Evolutionary conservation across 371 early-diverging fungal genomes (phyloP).

Genomic region (Paraphysoderma sedebokerense): DNA sequence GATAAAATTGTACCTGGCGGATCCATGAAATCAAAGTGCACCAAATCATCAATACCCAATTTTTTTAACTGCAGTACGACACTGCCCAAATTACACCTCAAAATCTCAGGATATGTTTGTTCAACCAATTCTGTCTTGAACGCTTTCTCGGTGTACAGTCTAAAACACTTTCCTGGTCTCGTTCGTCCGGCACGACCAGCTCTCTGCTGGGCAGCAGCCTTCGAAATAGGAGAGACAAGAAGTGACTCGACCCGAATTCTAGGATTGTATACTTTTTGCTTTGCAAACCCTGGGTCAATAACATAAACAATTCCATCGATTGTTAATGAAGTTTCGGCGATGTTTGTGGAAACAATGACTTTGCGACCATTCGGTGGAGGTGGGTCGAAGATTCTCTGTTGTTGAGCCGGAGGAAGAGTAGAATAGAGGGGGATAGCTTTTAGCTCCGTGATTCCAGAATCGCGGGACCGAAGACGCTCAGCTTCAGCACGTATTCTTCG

Average conservation of each 20-base stretch:
- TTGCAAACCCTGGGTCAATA: slow-evolving; percentile 92
- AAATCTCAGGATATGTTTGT: slow-evolving; percentile 80
- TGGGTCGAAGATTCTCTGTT: slow-evolving; percentile 78
- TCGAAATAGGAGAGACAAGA: slow-evolving; percentile 53
- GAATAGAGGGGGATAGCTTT: slow-evolving; percentile 77
- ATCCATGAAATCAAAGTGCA: slow-evolving; percentile 89
- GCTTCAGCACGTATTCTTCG: slow-evolving; percentile 45
- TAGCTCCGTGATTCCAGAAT: slow-evolving; percentile 51
- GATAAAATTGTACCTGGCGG: slow-evolving; percentile 35
- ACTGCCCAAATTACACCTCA: slow-evolving; percentile 64
- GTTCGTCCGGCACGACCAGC: slow-evolving; percentile 87
- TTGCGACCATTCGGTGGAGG: slow-evolving; percentile 86
- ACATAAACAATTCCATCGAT: slow-evolving; percentile 97
- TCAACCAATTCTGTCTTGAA: slow-evolving; percentile 63
- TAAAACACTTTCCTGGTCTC: slow-evolving; percentile 81
- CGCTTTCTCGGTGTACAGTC: slow-evolving; percentile 78
- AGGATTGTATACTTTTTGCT: slow-evolving; percentile 92
- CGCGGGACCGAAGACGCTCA: slow-evolving; percentile 16
- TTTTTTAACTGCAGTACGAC: slow-evolving; percentile 76
- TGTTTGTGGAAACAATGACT: slow-evolving; percentile 90
- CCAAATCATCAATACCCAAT: slow-evolving; percentile 72
- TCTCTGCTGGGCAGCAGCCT: slow-evolving; percentile 68
- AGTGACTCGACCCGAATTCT: slow-evolving; percentile 69
- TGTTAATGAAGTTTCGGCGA: slow-evolving; percentile 97
- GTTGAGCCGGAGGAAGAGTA: slow-evolving; percentile 76